A percentile compares a stretch with the other conserved stretches of the same genome.
Evolutionary conservation across 495 filamentous ascomycete species (phyloP).

Genomic region (Penicillium coffeae): DNA sequence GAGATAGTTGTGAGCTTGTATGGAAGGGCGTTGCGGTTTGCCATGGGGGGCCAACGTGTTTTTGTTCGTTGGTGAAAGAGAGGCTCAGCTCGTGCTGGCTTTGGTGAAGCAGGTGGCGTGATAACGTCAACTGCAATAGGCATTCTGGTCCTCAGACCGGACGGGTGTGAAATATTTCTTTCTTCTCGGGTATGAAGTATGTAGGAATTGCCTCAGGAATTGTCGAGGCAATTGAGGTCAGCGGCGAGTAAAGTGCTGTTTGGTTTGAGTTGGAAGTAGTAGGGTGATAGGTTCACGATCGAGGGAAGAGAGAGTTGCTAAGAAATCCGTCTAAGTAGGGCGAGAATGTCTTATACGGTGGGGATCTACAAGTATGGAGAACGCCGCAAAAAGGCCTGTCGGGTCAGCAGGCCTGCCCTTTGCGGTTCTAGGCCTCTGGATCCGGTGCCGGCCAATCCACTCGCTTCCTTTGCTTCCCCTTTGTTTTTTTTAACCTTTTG

Average conservation of each 20-base stretch:
- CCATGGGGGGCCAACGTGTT: slow-evolving; percentile 42
- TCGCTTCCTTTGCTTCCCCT: background rate
- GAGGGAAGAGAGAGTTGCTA: background rate
- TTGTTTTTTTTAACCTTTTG: background rate
- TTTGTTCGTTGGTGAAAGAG: slow-evolving; percentile 30
- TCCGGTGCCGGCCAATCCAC: background rate
- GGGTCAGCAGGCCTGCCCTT: slow-evolving; percentile 15
- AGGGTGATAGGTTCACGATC: too few species aligned
- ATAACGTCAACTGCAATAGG: slow-evolving; percentile 12
- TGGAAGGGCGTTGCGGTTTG: slow-evolving; percentile 38
- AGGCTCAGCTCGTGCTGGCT: slow-evolving; percentile 16
- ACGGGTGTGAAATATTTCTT: background rate
- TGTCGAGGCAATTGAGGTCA: too few species aligned
- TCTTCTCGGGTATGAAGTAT: background rate
- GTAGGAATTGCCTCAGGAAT: too few species aligned
- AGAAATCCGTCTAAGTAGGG: background rate
- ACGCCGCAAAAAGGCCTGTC: slow-evolving; percentile 14
- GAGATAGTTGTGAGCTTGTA: slow-evolving; percentile 43
- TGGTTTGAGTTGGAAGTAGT: too few species aligned
- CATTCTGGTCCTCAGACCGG: slow-evolving; percentile 10
- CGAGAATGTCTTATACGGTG: slow-evolving; percentile 15
- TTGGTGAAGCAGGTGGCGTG: slow-evolving; percentile 15
- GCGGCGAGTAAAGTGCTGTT: too few species aligned
- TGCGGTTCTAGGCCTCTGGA: slow-evolving; percentile 17
- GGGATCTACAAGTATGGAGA: slow-evolving; percentile 17